Percentiles rank a stretch among this genome's conserved stretches.
Conservation (phyloP, 495 filamentous ascomycete species). For the Pyrenopolyporus hunteri region DNA sequence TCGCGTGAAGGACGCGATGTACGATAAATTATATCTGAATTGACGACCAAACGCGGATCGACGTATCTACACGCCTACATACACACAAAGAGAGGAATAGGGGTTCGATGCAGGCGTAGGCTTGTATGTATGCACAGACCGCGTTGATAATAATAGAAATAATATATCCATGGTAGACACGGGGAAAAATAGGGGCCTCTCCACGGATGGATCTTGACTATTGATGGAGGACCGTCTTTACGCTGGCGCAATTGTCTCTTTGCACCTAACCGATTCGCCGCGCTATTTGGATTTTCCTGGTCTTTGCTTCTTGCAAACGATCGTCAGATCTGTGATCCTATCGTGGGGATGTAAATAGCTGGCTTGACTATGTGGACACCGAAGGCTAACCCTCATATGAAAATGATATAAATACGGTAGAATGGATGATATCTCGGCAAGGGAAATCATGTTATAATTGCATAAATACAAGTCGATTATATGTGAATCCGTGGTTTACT, state of each 20-base stretch:
- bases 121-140: too few species aligned
- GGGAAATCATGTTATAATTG: too few species aligned
- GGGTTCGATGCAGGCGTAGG: too few species aligned
- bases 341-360: slow-evolving; percentile 27
- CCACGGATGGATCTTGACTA: slow-evolving; percentile 27
- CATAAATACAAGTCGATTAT: too few species aligned
- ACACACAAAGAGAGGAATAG: too few species aligned
- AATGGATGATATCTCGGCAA: too few species aligned
- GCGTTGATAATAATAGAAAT: slow-evolving; percentile 22
- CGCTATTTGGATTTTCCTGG: slow-evolving; percentile 22
- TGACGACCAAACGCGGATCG: too few species aligned
- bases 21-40: too few species aligned
- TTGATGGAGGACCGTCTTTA: slow-evolving; percentile 12
- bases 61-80: too few species aligned
- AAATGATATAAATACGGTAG: background rate
- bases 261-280: slow-evolving; percentile 21
- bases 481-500: too few species aligned
- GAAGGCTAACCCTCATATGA: too few species aligned
- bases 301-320: slow-evolving; percentile 26
- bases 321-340: slow-evolving; percentile 34
- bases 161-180: slow-evolving; percentile 11
- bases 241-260: slow-evolving; percentile 21
- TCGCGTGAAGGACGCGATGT: too few species aligned
- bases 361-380: background rate
- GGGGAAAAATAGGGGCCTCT: slow-evolving; percentile 30